Conservation (phyloP, 345 rosid genomes). For the Aquilaria sinensis region DNA sequence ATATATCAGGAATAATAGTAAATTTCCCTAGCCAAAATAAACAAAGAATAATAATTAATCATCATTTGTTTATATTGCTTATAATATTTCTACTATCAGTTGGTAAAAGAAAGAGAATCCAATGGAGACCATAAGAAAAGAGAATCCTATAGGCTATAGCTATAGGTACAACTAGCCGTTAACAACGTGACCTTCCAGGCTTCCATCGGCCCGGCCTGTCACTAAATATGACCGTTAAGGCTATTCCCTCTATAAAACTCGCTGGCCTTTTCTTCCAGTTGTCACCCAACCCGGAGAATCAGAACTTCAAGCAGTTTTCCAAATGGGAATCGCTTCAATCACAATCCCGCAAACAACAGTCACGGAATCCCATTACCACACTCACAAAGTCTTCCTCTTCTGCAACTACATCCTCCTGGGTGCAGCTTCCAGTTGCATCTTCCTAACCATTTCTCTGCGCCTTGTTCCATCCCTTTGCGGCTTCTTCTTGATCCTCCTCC, state of each 20-base stretch:
- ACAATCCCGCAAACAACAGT: conserved; percentile 16
- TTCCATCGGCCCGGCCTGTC: too few species aligned
- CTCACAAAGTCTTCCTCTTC: conserved; percentile 71
- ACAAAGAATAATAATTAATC: too few species aligned
- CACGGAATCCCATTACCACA: conserved; percentile 35
- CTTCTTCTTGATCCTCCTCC: conserved; percentile 52
- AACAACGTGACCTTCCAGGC: too few species aligned
- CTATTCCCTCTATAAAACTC: background rate
- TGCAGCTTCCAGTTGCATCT: conserved; percentile 83
- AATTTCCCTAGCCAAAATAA: too few species aligned
- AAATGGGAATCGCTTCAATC: conserved; percentile 26
- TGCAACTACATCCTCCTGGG: conserved; percentile 88
- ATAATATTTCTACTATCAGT: too few species aligned
- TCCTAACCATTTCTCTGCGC: conserved; percentile 87
- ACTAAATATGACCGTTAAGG: too few species aligned
- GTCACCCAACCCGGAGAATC: background rate
- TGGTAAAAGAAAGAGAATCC: too few species aligned
- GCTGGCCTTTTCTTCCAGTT: background rate
- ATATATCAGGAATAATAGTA: too few species aligned
- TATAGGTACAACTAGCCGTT: too few species aligned
- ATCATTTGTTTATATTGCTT: too few species aligned
- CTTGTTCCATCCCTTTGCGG: conserved; percentile 75
- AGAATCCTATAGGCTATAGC: too few species aligned
- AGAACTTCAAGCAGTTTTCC: background rate
- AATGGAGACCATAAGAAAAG: too few species aligned